Percentiles rank a stretch among this genome's conserved stretches.
phyloP scores from a whole-genome alignment of 2,329 filamentous ascomycete genomes.

The Pseudogymnoascus sp. region DNA sequence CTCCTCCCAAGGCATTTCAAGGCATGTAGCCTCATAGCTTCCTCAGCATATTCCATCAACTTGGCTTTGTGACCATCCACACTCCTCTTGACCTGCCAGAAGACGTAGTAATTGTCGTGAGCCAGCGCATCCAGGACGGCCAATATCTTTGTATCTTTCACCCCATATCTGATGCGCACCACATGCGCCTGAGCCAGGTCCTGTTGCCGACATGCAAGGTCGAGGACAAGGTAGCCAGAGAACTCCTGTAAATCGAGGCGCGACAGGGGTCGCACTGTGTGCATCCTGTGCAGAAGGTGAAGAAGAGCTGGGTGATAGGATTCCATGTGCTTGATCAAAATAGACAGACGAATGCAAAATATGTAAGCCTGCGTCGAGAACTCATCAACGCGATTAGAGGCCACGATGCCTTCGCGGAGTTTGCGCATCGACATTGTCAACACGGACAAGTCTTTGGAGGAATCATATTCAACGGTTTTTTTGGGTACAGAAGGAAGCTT shows the following conservation, averaged over 20 bases:
- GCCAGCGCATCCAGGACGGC: conserved; percentile 61
- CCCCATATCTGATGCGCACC: conserved; percentile 51
- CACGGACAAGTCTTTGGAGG: conserved; percentile 57
- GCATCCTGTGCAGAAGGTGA: conserved; percentile 66
- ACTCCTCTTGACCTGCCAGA: conserved; percentile 60
- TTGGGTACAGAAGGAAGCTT: conserved; percentile 14
- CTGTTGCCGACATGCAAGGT: conserved; percentile 76
- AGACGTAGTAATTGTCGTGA: conserved; percentile 74
- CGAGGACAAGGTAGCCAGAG: conserved; percentile 72
- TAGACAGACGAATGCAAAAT: conserved; percentile 78
- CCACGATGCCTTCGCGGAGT: conserved; percentile 81
- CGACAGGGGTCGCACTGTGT: conserved; percentile 59
- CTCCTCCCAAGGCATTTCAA: conserved; percentile 79
- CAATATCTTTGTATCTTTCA: conserved; percentile 63
- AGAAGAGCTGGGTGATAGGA: conserved; percentile 84
- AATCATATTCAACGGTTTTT: conserved; percentile 24
- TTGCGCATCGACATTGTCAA: conserved; percentile 83
- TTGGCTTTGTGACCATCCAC: conserved; percentile 76
- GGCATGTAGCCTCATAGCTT: conserved; percentile 64
- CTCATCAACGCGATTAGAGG: conserved; percentile 63
- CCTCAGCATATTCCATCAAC: conserved; percentile 75
- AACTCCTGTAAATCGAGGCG: conserved; percentile 70
- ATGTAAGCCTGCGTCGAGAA: conserved; percentile 88
- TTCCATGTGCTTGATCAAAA: conserved; percentile 74
- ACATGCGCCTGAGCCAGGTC: conserved; percentile 67